A percentile compares a stretch with the other conserved stretches of the same genome.
Evolutionary conservation across 768 basidiomycete genomes (phyloP).

Genomic region (Nidularia pulvinata): DNA sequence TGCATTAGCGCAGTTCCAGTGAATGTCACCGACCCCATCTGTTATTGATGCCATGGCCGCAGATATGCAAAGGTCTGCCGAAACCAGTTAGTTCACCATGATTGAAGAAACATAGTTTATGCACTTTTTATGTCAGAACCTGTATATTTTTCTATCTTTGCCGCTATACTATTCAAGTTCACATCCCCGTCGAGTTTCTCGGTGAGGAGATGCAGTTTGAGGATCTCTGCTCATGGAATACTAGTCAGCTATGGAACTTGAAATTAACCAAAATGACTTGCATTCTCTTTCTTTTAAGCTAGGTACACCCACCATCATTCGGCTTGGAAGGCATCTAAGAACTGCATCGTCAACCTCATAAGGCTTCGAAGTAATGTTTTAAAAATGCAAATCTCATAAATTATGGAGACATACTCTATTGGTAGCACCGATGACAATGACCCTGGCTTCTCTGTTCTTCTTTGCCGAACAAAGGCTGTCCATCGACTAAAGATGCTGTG

Average conservation of each 20-base stretch:
- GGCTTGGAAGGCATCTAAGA: conserved; percentile 6
- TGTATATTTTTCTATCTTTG: background rate
- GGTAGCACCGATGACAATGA: conserved; percentile 14
- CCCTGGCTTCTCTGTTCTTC: conserved; percentile 8
- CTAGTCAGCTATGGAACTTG: background rate
- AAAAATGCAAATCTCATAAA: background rate
- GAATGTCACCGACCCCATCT: too few relatives aligned
- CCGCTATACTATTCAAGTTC: background rate
- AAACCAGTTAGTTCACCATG: background rate
- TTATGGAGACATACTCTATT: conserved; percentile 8
- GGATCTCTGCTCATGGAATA: background rate
- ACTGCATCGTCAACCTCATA: conserved; percentile 12
- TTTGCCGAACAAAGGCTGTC: conserved; percentile 13
- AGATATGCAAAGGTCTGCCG: background rate
- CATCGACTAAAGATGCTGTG: conserved; percentile 8
- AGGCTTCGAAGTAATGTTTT: conserved; percentile 3
- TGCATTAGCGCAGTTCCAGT: too few relatives aligned
- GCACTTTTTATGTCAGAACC: background rate
- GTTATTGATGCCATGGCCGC: background rate
- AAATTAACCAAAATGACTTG: background rate
- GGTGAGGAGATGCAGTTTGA: background rate
- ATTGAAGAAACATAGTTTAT: background rate
- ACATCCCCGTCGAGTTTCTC: background rate
- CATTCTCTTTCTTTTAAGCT: conserved; percentile 1
- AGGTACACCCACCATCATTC: conserved; percentile 6